phyloP scores from a whole-genome alignment of 768 basidiomycete species.

The Russula emetica region DNA sequence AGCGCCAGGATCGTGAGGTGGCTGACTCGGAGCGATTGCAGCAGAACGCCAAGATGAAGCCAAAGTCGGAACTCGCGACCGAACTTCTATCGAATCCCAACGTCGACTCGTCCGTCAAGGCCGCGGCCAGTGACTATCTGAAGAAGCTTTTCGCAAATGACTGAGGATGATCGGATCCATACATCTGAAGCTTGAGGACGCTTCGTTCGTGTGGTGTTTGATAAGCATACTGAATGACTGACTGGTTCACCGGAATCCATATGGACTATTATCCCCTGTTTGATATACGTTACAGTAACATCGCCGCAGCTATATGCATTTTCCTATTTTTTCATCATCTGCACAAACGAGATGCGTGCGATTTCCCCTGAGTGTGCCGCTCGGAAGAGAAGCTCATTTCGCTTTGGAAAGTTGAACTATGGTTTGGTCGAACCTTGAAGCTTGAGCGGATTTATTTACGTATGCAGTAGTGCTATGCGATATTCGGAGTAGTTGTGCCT shows the following conservation, averaged over 20 bases:
- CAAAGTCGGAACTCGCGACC: slow-evolving; percentile 64
- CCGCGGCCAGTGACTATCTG: slow-evolving; percentile 66
- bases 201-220: background rate
- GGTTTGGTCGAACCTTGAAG: background rate
- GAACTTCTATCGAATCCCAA: slow-evolving; percentile 57
- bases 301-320: slow-evolving; percentile 7
- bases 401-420: background rate
- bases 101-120: slow-evolving; percentile 57
- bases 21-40: slow-evolving; percentile 53
- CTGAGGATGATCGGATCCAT: slow-evolving; percentile 23
- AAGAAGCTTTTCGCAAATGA: slow-evolving; percentile 57
- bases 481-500: slow-evolving; percentile 9
- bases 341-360: background rate
- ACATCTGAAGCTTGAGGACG: background rate
- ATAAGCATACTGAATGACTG: slow-evolving; percentile 1
- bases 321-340: background rate
- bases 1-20: slow-evolving; percentile 52
- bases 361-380: background rate
- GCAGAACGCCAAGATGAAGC: slow-evolving; percentile 49
- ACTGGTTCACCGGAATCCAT: slow-evolving; percentile 15
- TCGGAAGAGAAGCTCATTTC: background rate
- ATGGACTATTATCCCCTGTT: slow-evolving; percentile 9
- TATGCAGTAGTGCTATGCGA: background rate
- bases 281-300: slow-evolving; percentile 4
- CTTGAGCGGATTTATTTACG: background rate